Evolutionary conservation across 495 filamentous ascomycete genomes (phyloP), one percentile per base, ranked within the genome.

Genomic region (Penicillium ucsense): DNA sequence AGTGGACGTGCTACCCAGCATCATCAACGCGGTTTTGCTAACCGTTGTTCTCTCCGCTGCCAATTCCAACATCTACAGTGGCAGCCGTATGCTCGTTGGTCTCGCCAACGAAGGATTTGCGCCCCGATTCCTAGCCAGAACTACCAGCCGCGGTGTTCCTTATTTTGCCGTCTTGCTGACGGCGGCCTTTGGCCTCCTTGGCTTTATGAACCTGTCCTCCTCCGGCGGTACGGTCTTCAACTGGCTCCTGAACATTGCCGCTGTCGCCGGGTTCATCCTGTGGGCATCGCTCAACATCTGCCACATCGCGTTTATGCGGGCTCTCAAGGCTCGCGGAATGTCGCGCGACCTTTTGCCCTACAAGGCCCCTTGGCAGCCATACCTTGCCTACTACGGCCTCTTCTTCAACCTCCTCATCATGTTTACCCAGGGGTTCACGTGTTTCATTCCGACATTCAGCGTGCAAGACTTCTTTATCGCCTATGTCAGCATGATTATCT

Each of bases 31-130:
- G 3, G 76, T 83, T 31, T 71, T 86, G 31, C 60, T 85, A 48
- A 84, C 71, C 35, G 77, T 79, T 1, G 81, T 80, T 4, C 67
- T 77, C 35, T 83, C 79, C 4, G 75, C 78, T 3, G 84, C 78
- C 41, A 89, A 89, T 56, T 78, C 82, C 4, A 84, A 82, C 66
- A 70, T 86, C 48, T 89, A 85, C 61, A 84, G 78, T 2, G 76
- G 75, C 34, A 75, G 72, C 50, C 77, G 80, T 36, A 74, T 80
- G 32, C 57, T 83, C 7, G 60, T 76, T 37, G 76, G 74, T 8
- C 64, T 83, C 20, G 75, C 77, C 12, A 57, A 71, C 30, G 71
- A 79, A 45, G 61, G 68, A 33, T 73, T 75, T 31, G 80, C 77
- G 0, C 79, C 79, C 0, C 49, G 50, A 0, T 66, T 78, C 52